Percentiles rank a stretch among this genome's conserved stretches.
Conservation (phyloP, 306 rosid genomes). For the Prunus mongolica region DNA sequence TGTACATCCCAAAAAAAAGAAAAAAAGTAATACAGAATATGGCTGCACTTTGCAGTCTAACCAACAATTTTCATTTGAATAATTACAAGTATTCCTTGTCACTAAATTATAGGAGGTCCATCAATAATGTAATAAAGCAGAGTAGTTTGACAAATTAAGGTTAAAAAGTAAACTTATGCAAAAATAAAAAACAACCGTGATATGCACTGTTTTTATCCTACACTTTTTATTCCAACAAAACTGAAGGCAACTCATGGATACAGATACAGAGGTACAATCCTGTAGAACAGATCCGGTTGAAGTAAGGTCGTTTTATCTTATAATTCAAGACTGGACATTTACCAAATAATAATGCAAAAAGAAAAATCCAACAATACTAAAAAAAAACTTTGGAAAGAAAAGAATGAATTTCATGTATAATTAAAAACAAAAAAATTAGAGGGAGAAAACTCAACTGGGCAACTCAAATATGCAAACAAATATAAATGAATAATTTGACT, state of each 20-base stretch:
- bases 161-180: no score
- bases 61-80: neutral
- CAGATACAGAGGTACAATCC: no score
- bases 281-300: no score
- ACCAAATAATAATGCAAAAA: no score
- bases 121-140: neutral
- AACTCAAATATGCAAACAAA: neutral
- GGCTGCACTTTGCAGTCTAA: neutral
- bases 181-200: no score
- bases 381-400: neutral
- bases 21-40: neutral
- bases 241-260: no score
- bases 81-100: neutral
- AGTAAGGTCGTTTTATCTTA: no score
- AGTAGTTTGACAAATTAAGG: neutral
- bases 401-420: neutral
- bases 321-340: no score
- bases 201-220: no score
- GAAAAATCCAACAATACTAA: no score
- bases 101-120: neutral
- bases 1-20: slow-evolving; percentile 14
- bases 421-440: neutral
- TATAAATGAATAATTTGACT: neutral
- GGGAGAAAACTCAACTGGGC: neutral
- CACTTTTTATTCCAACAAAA: no score